Evolutionary conservation across 2,329 filamentous ascomycete species (phyloP).

Genomic region (Clarireedia monteithiana): DNA sequence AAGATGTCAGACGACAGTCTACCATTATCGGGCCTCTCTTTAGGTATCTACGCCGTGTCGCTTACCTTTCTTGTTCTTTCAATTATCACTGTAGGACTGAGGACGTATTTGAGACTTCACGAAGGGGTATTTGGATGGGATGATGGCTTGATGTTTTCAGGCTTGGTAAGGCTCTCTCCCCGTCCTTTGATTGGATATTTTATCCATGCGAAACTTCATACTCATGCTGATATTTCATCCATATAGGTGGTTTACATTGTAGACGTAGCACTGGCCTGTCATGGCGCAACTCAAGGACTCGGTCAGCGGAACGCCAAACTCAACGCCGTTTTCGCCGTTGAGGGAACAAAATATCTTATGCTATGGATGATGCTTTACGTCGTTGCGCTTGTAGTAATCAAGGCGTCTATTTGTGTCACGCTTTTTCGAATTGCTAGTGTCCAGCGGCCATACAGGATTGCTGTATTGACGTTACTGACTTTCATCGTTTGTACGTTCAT

Average conservation of each 20-base stretch:
- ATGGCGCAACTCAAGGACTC: slow-evolving; percentile 16
- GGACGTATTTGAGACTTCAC: not conserved
- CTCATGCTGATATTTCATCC: not conserved
- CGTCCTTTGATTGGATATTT: too few species aligned
- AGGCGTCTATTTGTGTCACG: slow-evolving; percentile 20
- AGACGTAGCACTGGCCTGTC: slow-evolving; percentile 14
- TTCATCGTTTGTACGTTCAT: slow-evolving; percentile 11
- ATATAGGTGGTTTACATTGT: not conserved
- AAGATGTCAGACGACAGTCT: too few species aligned
- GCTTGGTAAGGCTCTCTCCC: not conserved
- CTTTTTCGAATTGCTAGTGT: slow-evolving; percentile 15
- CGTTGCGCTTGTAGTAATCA: slow-evolving; percentile 15
- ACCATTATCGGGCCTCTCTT: not conserved
- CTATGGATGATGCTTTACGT: slow-evolving; percentile 22
- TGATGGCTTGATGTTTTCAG: not conserved
- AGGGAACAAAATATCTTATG: slow-evolving; percentile 18
- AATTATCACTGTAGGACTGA: not conserved
- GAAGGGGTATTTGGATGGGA: slow-evolving; percentile 1
- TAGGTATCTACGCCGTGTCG: not conserved
- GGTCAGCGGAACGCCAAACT: slow-evolving; percentile 14
- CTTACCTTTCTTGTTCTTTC: not conserved
- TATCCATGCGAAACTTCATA: too few species aligned
- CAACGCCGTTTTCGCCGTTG: slow-evolving; percentile 10
- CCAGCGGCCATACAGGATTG: not conserved
- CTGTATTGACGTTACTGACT: slow-evolving; percentile 3